Conservation (phyloP, 1,139 yeast genomes). For the Debaryomyces psychrophilus region DNA sequence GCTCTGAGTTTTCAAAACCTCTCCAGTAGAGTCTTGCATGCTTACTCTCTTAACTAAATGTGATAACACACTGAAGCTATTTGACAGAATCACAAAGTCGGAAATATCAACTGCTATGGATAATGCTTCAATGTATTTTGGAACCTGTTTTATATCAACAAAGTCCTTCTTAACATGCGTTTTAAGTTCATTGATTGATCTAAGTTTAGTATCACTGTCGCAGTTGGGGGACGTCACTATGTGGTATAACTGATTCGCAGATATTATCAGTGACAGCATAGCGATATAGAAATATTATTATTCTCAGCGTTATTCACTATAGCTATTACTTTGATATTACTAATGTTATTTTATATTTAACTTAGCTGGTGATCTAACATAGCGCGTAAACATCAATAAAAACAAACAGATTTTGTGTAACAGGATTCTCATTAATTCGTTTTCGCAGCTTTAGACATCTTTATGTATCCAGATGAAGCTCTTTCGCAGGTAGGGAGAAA, state of each 20-base stretch:
- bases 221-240: slow-evolving; percentile 25
- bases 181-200: slow-evolving; percentile 54
- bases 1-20: slow-evolving; percentile 51
- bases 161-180: slow-evolving; percentile 70
- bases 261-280: slow-evolving; percentile 14
- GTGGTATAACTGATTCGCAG: slow-evolving; percentile 29
- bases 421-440: not conserved
- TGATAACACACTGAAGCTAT: slow-evolving; percentile 69
- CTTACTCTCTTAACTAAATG: slow-evolving; percentile 77
- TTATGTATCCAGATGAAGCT: not conserved
- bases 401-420: slow-evolving; percentile 10
- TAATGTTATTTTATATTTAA: not conserved
- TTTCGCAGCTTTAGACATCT: not conserved
- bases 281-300: not conserved
- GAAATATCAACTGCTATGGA: slow-evolving; percentile 46
- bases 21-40: slow-evolving; percentile 61
- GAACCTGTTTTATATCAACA: slow-evolving; percentile 57
- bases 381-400: slow-evolving; percentile 9
- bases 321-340: not conserved
- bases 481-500: too few species aligned
- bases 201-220: slow-evolving; percentile 33
- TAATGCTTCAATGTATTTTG: slow-evolving; percentile 61
- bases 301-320: not conserved
- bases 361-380: not conserved
- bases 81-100: slow-evolving; percentile 44